Evolutionary conservation across 805 yeast species (phyloP).

Genomic region (Yamadazyma kitorensis): DNA sequence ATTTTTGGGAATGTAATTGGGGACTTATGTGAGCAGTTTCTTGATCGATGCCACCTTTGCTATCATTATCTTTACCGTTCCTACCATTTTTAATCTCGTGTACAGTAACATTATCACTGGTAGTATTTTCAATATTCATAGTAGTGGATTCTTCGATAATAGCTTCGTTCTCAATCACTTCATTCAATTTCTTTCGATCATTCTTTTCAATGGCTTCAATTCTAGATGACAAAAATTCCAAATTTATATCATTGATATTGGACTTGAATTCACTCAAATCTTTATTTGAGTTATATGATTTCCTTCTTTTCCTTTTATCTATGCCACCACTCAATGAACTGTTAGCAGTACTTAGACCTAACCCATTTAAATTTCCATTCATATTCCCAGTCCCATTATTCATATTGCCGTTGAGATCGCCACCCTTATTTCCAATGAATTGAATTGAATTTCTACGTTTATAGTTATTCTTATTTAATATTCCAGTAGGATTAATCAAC

Average conservation of each 20-base stretch:
- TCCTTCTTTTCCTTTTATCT: constrained; percentile 7
- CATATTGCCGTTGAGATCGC: too few relatives aligned
- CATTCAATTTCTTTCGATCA: too few relatives aligned
- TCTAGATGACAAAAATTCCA: background rate
- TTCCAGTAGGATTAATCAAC: constrained; percentile 28
- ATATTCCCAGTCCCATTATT: too few relatives aligned
- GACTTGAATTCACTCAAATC: constrained; percentile 4
- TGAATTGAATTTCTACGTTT: constrained; percentile 24
- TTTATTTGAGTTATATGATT: constrained; percentile 3
- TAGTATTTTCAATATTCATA: background rate
- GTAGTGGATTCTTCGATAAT: background rate
- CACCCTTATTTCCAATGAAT: constrained; percentile 1
- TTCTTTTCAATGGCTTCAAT: too few relatives aligned
- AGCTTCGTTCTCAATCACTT: background rate
- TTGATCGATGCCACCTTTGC: too few relatives aligned
- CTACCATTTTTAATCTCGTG: background rate
- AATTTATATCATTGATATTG: background rate
- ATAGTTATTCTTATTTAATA: constrained; percentile 18
- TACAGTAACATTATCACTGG: background rate
- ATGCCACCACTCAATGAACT: background rate
- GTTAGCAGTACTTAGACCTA: too few relatives aligned
- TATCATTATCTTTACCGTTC: background rate
- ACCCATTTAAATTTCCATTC: too few relatives aligned
- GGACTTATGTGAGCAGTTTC: too few relatives aligned
- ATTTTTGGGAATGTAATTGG: too few relatives aligned